These are phyloP conservation scores for Nannizzia gypsea DNA, from an alignment of 2,329 filamentous ascomycete species.

Conservation along the genomic window DNA sequence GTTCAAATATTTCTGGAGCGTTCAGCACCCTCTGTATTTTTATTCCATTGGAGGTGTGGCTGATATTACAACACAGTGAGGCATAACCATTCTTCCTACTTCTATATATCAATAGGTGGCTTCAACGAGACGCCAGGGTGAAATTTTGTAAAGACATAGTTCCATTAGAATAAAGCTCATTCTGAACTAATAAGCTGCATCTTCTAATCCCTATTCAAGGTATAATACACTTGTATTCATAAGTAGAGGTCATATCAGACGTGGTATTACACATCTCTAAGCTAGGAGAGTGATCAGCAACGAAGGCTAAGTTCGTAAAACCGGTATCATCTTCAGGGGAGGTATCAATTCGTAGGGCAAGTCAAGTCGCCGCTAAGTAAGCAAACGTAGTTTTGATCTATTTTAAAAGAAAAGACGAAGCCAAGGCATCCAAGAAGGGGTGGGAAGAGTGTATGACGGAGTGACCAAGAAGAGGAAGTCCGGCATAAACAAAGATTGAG, in stretches of 20 bases:
- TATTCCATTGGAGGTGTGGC: not conserved
- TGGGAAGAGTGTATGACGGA: not conserved
- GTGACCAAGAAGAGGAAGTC: not conserved
- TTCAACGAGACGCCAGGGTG: not conserved
- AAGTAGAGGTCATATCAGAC: not conserved
- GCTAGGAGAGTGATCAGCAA: not conserved
- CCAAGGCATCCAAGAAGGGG: not conserved
- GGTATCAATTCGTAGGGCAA: not conserved
- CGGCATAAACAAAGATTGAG: not conserved
- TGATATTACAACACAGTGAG: not conserved
- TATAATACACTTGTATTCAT: conserved; percentile 1
- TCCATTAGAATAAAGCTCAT: not conserved
- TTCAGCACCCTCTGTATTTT: not conserved
- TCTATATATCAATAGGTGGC: too few species aligned
- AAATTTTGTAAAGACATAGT: not conserved
- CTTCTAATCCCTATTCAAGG: not conserved
- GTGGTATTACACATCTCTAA: not conserved
- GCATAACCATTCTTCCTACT: too few species aligned
- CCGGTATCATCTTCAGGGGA: not conserved
- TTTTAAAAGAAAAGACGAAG: not conserved
- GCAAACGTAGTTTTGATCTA: not conserved
- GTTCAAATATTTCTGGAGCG: not conserved
- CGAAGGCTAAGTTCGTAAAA: too few species aligned
- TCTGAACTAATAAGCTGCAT: not conserved
- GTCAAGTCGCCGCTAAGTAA: not conserved